These are phyloP conservation scores for Sanghuangporus weigelae DNA, from an alignment of 1,284 basidiomycete genomes.

Conservation along the genomic window DNA sequence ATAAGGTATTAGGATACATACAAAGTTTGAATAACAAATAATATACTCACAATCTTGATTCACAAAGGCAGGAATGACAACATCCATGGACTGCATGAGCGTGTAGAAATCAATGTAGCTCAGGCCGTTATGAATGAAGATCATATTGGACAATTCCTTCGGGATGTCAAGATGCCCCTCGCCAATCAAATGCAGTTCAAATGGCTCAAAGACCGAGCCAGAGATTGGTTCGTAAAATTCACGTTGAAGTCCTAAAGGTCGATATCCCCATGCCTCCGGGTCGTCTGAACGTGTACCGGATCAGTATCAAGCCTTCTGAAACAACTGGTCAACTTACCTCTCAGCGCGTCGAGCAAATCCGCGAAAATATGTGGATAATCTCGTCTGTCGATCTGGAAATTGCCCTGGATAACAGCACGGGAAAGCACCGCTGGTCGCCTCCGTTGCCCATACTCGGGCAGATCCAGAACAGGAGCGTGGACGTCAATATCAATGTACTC, in stretches of 20 bases:
- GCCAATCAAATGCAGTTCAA: conserved; percentile 31
- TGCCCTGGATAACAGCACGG: conserved; percentile 35
- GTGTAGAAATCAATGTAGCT: conserved; percentile 32
- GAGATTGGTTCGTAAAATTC: conserved; percentile 21
- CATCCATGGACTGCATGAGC: conserved; percentile 32
- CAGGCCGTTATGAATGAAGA: conserved; percentile 28
- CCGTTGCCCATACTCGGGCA: conserved; percentile 21
- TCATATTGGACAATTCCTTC: conserved; percentile 29
- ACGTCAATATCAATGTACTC: conserved; percentile 34
- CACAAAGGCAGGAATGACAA: conserved; percentile 34
- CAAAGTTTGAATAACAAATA: conserved; percentile 16
- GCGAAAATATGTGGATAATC: conserved; percentile 31
- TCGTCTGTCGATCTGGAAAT: conserved; percentile 28
- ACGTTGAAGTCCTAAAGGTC: conserved; percentile 25
- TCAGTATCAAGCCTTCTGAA: not conserved
- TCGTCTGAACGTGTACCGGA: conserved; percentile 24
- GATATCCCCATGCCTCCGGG: conserved; percentile 32
- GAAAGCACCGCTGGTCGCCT: conserved; percentile 26
- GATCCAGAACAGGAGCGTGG: conserved; percentile 31
- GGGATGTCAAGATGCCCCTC: conserved; percentile 31
- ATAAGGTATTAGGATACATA: conserved; percentile 10
- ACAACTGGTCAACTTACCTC: conserved; percentile 18
- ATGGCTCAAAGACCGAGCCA: conserved; percentile 27
- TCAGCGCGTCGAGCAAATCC: conserved; percentile 29
- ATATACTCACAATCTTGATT: conserved; percentile 5